A percentile compares a stretch with the other conserved stretches of the same genome.
These are phyloP conservation scores for Pseudopithomyces chartarum DNA, from an alignment of 2,329 filamentous ascomycete genomes.

Conservation along the genomic window DNA sequence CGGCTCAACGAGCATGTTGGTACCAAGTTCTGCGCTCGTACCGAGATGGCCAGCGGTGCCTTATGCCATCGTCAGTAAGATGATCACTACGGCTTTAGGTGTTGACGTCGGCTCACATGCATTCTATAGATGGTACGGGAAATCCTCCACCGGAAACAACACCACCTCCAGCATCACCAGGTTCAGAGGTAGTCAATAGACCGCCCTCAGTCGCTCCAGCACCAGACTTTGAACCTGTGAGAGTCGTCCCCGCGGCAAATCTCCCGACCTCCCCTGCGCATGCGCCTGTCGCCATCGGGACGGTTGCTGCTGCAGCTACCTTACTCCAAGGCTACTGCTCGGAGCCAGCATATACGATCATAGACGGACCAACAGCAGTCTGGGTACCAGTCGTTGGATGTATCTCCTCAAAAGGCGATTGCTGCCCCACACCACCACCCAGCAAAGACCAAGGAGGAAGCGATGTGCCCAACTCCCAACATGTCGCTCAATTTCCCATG, in stretches of 20 bases:
- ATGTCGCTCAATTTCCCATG: conserved; percentile 13
- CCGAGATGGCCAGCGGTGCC: conserved; percentile 12
- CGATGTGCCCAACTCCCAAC: not conserved
- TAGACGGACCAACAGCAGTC: conserved; percentile 22
- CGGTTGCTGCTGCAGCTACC: conserved; percentile 5
- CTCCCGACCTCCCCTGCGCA: conserved; percentile 8
- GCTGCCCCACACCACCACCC: conserved; percentile 18
- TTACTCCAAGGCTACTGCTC: conserved; percentile 22
- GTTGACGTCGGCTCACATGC: not conserved
- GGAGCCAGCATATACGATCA: conserved; percentile 23
- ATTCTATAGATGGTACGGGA: conserved; percentile 10
- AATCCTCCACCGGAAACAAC: not conserved
- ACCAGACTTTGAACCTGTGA: conserved; percentile 12
- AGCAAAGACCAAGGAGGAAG: not conserved
- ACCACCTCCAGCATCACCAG: not conserved
- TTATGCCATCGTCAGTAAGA: conserved; percentile 11
- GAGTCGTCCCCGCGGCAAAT: conserved; percentile 12
- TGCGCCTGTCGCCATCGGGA: conserved; percentile 5
- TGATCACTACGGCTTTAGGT: not conserved
- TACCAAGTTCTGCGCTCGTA: conserved; percentile 2
- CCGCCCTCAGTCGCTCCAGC: conserved; percentile 16
- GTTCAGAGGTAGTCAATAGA: conserved; percentile 1
- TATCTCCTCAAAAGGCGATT: conserved; percentile 22
- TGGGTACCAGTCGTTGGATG: conserved; percentile 26
- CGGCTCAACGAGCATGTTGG: conserved; percentile 3